phyloP scores from a whole-genome alignment of 148 eudicot species.

The Pharnaceum exiguum region DNA sequence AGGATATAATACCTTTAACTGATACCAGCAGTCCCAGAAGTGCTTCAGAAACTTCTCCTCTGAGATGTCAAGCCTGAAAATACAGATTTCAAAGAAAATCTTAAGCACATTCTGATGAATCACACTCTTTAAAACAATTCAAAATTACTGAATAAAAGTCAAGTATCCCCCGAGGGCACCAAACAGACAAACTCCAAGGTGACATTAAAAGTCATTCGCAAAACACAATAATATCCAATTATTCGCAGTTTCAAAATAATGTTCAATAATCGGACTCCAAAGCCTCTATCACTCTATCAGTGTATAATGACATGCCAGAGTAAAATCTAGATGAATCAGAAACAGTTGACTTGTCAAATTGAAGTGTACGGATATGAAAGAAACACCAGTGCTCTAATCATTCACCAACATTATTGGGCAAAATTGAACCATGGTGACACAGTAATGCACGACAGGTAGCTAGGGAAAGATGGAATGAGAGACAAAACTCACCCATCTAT shows the following conservation, averaged over 20 bases:
- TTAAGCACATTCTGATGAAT: neutral
- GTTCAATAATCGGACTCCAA: too few species aligned
- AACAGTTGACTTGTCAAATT: neutral
- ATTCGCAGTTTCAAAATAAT: too few species aligned
- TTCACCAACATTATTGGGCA: neutral
- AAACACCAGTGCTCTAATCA: neutral
- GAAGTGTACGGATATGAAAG: neutral
- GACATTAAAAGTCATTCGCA: neutral
- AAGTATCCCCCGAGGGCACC: neutral
- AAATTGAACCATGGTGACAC: neutral
- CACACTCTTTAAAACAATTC: neutral
- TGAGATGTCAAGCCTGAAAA: constrained; percentile 59
- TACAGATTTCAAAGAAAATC: constrained; percentile 13
- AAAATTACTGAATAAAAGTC: neutral
- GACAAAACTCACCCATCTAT: constrained; percentile 67
- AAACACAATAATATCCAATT: neutral
- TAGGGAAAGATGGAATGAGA: neutral
- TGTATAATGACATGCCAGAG: too few species aligned
- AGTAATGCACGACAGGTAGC: neutral
- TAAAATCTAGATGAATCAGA: neutral
- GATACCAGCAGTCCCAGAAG: constrained; percentile 89
- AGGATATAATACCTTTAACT: constrained; percentile 49
- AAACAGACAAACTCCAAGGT: neutral
- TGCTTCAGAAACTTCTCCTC: constrained; percentile 64
- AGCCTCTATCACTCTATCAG: too few species aligned